Percentiles rank a stretch among this genome's conserved stretches.
These are phyloP conservation scores for Zygnema cylindricum DNA, from an alignment of 139 green algal species.

Conservation along the genomic window DNA sequence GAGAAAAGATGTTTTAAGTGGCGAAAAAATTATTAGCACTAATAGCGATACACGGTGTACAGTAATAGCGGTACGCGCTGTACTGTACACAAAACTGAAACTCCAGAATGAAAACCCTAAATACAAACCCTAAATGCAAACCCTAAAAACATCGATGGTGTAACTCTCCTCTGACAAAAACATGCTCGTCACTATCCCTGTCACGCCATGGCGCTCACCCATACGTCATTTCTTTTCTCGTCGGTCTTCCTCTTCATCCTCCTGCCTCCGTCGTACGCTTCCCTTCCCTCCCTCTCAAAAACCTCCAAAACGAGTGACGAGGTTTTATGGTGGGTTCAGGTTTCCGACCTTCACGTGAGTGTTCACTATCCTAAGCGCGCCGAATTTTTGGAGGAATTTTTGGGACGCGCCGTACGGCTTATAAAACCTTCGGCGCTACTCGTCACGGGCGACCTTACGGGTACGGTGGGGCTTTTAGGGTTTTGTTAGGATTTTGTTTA, in stretches of 20 bases:
- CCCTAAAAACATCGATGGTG: too few relatives aligned
- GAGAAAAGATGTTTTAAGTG: too few relatives aligned
- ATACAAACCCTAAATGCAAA: too few relatives aligned
- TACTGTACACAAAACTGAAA: too few relatives aligned
- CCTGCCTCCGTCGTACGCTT: neutral
- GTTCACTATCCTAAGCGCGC: neutral
- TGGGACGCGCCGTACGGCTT: slow-evolving; percentile 2
- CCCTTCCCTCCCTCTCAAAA: neutral
- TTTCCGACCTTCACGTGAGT: slow-evolving; percentile 55
- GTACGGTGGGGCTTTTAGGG: too few relatives aligned
- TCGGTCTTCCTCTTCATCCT: neutral
- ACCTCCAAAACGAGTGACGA: too few relatives aligned
- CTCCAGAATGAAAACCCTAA: too few relatives aligned
- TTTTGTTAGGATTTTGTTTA: neutral
- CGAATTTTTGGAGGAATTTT: slow-evolving; percentile 19
- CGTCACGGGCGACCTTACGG: slow-evolving; percentile 45
- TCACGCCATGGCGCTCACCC: neutral
- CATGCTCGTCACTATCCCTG: too few relatives aligned
- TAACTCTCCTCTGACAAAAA: too few relatives aligned
- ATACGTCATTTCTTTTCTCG: neutral
- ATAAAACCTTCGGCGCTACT: slow-evolving; percentile 33
- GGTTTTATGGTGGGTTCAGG: slow-evolving; percentile 43
- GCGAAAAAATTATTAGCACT: too few relatives aligned
- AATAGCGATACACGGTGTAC: too few relatives aligned
- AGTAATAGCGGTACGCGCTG: too few relatives aligned